Base-by-base conservation (phyloP, 345 rosid genomes). In the Eucalyptus pauciflora region DNA sequence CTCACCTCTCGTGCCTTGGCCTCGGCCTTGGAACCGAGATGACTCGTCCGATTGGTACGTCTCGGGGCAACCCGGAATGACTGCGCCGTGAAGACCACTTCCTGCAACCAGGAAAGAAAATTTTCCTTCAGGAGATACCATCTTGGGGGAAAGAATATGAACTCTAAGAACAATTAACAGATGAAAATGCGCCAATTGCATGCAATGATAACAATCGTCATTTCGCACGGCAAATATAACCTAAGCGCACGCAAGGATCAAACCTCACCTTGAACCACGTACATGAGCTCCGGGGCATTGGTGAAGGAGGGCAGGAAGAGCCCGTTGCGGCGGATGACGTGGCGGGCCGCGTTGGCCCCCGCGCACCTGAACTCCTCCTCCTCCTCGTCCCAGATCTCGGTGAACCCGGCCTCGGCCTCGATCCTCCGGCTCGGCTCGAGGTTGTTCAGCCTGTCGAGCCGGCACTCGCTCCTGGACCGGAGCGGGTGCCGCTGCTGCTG, bases 321-420 rank as follows among this genome's bases (percentile, higher is more conserved):
- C 20, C 94, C 94, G 4, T 71, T 87, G 31, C 25, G 83, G 8
- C 89, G 46, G 88, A 94, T 89, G 14, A 31, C 90, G 46, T 92
- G 96, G 86, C 96, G 92, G 62, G 90, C 29, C 45, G 88, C 90
- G 1, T 87, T 94, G 24, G 92, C 94, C 46, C 92, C 94, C 15
- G 93, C 94, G 49, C 95, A 94, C 45, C 80, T 88, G 87, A 94
- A 90, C 80, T 93, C 92, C 18, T 91, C 54, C 8, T 92, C 90
- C 27, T 90, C 88, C 85, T 90, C 92, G 49, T 93, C 92, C 94
- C 93, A 93, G 48, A 93, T 87, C 83, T 93, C 96, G 4, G 93
- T 89, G 45, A 79, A 60, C 29, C 95, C 93, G 22, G 92, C 94
- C 87, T 94, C 95, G 1, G 94, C 87, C 88, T 86, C 52, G 50